These are phyloP conservation scores for Penicillium manginii DNA, from an alignment of 495 filamentous ascomycete genomes.

Conservation along the genomic window DNA sequence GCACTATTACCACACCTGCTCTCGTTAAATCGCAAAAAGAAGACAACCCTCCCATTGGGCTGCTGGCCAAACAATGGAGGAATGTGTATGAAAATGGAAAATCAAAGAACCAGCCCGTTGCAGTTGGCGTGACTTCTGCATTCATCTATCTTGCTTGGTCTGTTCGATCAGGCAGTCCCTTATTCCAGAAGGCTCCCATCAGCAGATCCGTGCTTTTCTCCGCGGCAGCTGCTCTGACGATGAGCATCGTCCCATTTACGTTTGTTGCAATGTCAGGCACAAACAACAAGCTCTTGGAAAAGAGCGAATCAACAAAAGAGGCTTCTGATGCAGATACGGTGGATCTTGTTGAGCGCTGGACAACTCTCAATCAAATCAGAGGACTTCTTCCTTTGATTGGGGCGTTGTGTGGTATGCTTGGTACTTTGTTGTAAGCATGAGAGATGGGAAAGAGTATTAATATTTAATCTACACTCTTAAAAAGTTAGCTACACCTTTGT, in stretches of 20 bases:
- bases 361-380: conserved; percentile 37
- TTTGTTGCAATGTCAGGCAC: conserved; percentile 25
- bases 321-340: conserved; percentile 26
- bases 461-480: neutral
- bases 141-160: conserved; percentile 47
- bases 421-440: conserved; percentile 12
- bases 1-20: conserved; percentile 36
- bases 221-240: conserved; percentile 33
- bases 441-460: neutral
- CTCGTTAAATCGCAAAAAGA: conserved; percentile 31
- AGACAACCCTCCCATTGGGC: conserved; percentile 31
- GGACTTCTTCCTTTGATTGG: conserved; percentile 41
- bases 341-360: conserved; percentile 39
- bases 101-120: conserved; percentile 38
- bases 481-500: neutral
- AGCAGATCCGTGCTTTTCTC: conserved; percentile 29
- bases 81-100: conserved; percentile 39
- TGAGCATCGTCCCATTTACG: conserved; percentile 45
- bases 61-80: conserved; percentile 33
- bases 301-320: conserved; percentile 13
- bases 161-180: conserved; percentile 25
- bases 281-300: conserved; percentile 31
- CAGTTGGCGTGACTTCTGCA: conserved; percentile 30
- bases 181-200: conserved; percentile 28
- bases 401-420: conserved; percentile 16